phyloP scores from a whole-genome alignment of 2,329 filamentous ascomycete genomes.

The Xylariaceae sp. region DNA sequence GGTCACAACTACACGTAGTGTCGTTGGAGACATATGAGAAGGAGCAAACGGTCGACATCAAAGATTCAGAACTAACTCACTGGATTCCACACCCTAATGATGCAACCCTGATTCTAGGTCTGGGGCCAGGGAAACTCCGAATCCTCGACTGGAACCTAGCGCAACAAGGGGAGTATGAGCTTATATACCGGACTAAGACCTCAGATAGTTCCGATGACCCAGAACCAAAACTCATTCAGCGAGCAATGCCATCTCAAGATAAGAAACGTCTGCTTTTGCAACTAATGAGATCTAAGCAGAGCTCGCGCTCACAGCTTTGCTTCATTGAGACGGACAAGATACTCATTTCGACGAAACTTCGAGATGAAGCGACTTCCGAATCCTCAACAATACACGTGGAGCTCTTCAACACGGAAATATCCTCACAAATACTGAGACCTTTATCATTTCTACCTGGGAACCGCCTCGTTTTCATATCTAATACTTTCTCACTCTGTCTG shows the following conservation, averaged over 20 bases:
- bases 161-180: not conserved
- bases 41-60: not conserved
- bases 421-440: not conserved
- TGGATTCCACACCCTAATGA: not conserved
- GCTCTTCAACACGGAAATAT: not conserved
- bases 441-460: not conserved
- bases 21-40: not conserved
- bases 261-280: not conserved
- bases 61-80: not conserved
- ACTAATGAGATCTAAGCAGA: not conserved
- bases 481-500: not conserved
- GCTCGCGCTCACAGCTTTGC: not conserved
- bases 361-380: not conserved
- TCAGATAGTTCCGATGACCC: not conserved
- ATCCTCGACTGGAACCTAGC: not conserved
- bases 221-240: constrained; percentile 6
- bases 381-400: not conserved
- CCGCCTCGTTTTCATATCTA: not conserved
- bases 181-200: not conserved
- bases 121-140: not conserved
- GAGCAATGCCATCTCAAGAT: not conserved
- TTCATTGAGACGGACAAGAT: not conserved
- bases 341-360: not conserved
- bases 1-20: not conserved
- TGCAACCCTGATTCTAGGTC: not conserved